Evolutionary conservation across 129 eudicot genomes (phyloP).

Genomic region (Saposhnikovia divaricata): DNA sequence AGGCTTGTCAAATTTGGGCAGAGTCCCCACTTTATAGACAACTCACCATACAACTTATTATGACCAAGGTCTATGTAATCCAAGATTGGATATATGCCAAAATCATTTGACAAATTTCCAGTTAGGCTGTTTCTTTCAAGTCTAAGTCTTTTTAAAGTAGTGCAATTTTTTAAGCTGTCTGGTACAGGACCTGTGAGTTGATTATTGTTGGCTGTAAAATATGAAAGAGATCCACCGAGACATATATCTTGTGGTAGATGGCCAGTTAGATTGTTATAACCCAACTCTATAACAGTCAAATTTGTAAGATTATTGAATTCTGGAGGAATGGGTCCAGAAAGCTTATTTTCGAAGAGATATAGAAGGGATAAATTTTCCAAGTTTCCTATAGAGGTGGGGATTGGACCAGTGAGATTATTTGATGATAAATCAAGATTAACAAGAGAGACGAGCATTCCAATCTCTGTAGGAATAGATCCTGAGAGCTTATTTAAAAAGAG

Average conservation of each 20-base stretch:
- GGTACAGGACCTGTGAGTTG: slow-evolving; percentile 32
- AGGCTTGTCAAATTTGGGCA: slow-evolving; percentile 22
- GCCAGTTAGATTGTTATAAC: slow-evolving; percentile 15
- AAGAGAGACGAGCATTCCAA: background rate
- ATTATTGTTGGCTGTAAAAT: background rate
- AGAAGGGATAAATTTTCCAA: slow-evolving; percentile 1
- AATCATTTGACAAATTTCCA: background rate
- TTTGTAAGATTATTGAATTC: slow-evolving; percentile 20
- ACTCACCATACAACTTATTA: slow-evolving; percentile 28
- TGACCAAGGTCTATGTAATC: slow-evolving; percentile 10
- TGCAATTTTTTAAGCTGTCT: slow-evolving; percentile 35
- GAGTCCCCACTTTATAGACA: slow-evolving; percentile 28
- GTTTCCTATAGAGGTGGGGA: slow-evolving; percentile 22
- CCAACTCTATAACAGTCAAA: background rate
- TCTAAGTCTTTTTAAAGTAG: slow-evolving; percentile 11
- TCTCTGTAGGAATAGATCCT: background rate
- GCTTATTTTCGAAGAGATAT: slow-evolving; percentile 7
- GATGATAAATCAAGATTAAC: background rate
- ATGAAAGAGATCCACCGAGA: slow-evolving; percentile 10
- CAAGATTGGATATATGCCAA: background rate
- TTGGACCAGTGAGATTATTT: background rate
- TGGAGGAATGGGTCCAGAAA: slow-evolving; percentile 18
- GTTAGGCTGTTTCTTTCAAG: slow-evolving; percentile 13
- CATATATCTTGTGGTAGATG: slow-evolving; percentile 22
- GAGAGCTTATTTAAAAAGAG: background rate